These are phyloP conservation scores for Podaxis mareebaensis DNA, from an alignment of 768 basidiomycete genomes.

Conservation along the genomic window DNA sequence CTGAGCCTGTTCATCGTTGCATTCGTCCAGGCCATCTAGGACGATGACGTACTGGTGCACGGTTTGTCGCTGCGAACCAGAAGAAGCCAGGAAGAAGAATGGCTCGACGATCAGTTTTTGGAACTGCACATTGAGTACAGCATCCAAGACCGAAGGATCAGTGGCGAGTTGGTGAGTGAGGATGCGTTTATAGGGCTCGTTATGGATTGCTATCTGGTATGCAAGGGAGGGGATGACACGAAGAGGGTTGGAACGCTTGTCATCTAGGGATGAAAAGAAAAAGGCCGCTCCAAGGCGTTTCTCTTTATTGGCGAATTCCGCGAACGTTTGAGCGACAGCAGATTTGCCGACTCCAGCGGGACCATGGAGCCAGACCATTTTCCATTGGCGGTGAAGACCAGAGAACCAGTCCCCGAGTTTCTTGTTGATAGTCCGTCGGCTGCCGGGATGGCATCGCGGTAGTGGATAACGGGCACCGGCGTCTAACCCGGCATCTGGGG, in stretches of 20 bases:
- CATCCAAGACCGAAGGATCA: neutral
- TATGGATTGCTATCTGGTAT: neutral
- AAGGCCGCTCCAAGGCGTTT: neutral
- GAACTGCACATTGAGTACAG: neutral
- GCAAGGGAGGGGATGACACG: neutral
- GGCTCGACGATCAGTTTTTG: neutral
- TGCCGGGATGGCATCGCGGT: neutral
- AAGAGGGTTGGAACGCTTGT: neutral
- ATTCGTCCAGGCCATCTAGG: neutral
- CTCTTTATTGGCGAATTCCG: neutral
- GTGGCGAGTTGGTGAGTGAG: neutral
- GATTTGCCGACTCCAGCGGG: neutral
- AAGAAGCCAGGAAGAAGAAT: neutral
- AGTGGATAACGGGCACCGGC: neutral
- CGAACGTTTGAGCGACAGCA: neutral
- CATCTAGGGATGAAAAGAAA: neutral
- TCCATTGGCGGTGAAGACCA: neutral
- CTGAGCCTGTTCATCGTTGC: neutral
- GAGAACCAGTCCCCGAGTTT: neutral
- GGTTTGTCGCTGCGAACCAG: neutral
- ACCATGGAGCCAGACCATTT: neutral
- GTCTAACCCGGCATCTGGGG: neutral
- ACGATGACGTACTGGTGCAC: neutral
- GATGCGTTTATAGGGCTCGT: neutral
- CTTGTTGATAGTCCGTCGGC: neutral